Conservation (phyloP, 2,329 filamentous ascomycete species). For the Dactylellina parvicollis region DNA sequence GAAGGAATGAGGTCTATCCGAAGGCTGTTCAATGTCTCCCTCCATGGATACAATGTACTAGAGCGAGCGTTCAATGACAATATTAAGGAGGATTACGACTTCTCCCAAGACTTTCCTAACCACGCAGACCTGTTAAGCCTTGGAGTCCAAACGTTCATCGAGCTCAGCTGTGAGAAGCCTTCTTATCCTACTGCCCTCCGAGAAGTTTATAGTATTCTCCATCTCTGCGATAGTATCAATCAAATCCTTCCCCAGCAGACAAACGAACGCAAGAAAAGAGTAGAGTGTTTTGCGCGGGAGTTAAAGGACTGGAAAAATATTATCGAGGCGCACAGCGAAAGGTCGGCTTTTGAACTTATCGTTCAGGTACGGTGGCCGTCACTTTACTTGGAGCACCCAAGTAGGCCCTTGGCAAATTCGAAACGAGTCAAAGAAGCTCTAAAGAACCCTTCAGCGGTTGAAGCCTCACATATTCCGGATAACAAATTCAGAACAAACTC, state of each 20-base stretch:
- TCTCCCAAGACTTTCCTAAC: slow-evolving; percentile 44
- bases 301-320: slow-evolving; percentile 46
- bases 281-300: slow-evolving; percentile 31
- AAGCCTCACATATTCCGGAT: not conserved
- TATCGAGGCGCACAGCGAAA: slow-evolving; percentile 32
- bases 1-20: slow-evolving; percentile 46
- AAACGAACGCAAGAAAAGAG: slow-evolving; percentile 21
- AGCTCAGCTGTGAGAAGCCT: slow-evolving; percentile 42
- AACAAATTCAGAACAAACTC: not conserved
- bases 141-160: slow-evolving; percentile 45
- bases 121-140: slow-evolving; percentile 40
- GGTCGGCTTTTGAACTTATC: slow-evolving; percentile 29
- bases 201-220: slow-evolving; percentile 48
- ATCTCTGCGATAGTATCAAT: slow-evolving; percentile 47
- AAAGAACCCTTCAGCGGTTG: not conserved
- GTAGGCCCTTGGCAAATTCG: not conserved
- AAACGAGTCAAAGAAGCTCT: slow-evolving; percentile 1
- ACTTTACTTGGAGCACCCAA: not conserved
- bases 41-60: slow-evolving; percentile 42
- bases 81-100: slow-evolving; percentile 35
- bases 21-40: slow-evolving; percentile 42
- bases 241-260: slow-evolving; percentile 38
- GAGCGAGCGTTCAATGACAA: slow-evolving; percentile 29
- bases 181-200: slow-evolving; percentile 39
- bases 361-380: slow-evolving; percentile 47